A percentile compares a stretch with the other conserved stretches of the same genome.
phyloP scores from a whole-genome alignment of 2,329 filamentous ascomycete species.

The Aspergillus sp. region DNA sequence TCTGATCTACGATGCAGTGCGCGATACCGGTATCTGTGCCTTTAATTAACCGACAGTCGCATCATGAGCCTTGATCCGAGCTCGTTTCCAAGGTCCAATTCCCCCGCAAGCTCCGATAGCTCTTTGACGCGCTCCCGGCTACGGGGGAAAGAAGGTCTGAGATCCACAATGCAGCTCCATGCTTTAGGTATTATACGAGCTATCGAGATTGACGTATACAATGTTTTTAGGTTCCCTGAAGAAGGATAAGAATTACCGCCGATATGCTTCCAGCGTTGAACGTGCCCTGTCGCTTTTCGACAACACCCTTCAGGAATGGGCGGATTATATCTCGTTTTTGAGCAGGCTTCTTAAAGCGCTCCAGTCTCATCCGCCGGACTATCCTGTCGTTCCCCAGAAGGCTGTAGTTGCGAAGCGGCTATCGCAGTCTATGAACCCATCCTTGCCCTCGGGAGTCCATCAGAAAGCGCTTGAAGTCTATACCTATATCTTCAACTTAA shows the following conservation, averaged over 20 bases:
- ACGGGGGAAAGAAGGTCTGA: constrained; percentile 73
- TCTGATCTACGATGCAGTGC: constrained; percentile 37
- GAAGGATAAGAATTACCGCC: constrained; percentile 71
- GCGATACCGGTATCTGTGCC: constrained; percentile 19
- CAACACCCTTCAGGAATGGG: constrained; percentile 94
- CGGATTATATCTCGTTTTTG: constrained; percentile 97
- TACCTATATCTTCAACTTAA: constrained; percentile 79
- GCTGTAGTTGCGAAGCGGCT: constrained; percentile 81
- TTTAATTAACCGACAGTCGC: constrained; percentile 29
- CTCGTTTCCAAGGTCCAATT: constrained; percentile 49
- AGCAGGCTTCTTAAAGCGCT: constrained; percentile 90
- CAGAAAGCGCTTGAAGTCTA: constrained; percentile 97
- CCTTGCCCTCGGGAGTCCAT: constrained; percentile 91
- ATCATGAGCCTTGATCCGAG: constrained; percentile 46
- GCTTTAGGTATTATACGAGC: background rate
- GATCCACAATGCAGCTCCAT: background rate
- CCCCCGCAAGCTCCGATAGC: constrained; percentile 84
- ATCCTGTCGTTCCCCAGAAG: constrained; percentile 76
- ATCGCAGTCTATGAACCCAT: constrained; percentile 91
- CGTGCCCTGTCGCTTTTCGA: constrained; percentile 87
- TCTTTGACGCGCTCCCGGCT: constrained; percentile 75
- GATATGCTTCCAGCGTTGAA: constrained; percentile 87
- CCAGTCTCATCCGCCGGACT: constrained; percentile 76
- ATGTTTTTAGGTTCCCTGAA: constrained; percentile 36
- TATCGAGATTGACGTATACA: background rate